Base-by-base conservation (phyloP, 1,139 yeast species). In the Hyphopichia fennica region DNA sequence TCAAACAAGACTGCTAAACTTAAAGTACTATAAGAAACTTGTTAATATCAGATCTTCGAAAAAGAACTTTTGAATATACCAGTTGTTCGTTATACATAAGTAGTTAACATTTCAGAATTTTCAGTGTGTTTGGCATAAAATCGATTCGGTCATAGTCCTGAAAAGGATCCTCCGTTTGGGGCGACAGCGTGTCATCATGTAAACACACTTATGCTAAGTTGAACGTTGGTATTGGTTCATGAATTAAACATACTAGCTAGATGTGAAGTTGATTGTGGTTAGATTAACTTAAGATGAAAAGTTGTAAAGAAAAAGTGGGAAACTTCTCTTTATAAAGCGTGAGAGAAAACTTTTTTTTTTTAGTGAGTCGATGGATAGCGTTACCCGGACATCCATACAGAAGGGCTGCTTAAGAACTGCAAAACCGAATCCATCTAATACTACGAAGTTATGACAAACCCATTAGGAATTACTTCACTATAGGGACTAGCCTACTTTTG, bases 111-210 rank as follows among this genome's bases (percentile, higher is more conserved):
- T 49, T 72, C 79, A 73, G 79, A 72, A 72, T 72, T 73, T 73
- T 73, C 78, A 73, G 78, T 73, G 66, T 60, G 77, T 72, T 72
- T 72, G 75, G 76, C 75, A 61, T 55, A 54, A 56, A 53, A 70
- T 73, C 78, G 78, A 72, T 66, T 73, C 79, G 78, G 77, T 73
- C 78, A 73, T 70, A 51, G 77, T 71, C 78, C 78, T 72, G 78
- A 73, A 70, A 53, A 72, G 77, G 77, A 69, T 58, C 76, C 77
- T 73, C 79, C 77, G 79, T 65, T 62, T 73, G 79, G 79, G 79
- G 79, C 79, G 79, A 73, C 79, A 72, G 52, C 67, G 55, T 63
- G 78, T 73, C 79, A 73, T 73, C 79, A 70, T 49, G 28, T 11
- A 9, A 25, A 25, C 28, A 9, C 13, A 10, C n/a, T n/a, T 25